Evolutionary conservation across 768 basidiomycete genomes (phyloP).

Genomic region (Tylopilus sp.): DNA sequence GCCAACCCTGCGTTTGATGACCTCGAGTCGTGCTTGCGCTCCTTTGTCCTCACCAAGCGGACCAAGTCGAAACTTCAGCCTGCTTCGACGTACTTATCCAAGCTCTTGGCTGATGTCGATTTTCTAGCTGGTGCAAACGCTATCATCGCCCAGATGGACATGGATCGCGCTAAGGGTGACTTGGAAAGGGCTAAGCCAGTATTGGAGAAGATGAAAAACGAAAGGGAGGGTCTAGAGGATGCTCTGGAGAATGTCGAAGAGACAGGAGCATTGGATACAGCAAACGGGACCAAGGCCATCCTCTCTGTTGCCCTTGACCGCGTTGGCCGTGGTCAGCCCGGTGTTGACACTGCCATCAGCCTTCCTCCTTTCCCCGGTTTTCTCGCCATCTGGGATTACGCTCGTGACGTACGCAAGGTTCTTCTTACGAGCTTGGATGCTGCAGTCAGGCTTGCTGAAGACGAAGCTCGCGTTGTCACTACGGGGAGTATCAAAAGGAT

Average conservation of each 20-base stretch:
- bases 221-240: conserved; percentile 73
- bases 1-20: conserved; percentile 75
- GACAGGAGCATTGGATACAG: conserved; percentile 51
- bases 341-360: conserved; percentile 44
- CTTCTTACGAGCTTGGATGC: conserved; percentile 81
- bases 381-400: conserved; percentile 82
- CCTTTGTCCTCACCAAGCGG: conserved; percentile 94
- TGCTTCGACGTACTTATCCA: conserved; percentile 84
- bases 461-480: conserved; percentile 74
- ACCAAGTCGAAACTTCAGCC: conserved; percentile 96
- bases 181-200: conserved; percentile 71
- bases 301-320: conserved; percentile 70
- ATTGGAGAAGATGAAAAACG: conserved; percentile 81
- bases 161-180: conserved; percentile 66
- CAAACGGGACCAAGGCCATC: conserved; percentile 50
- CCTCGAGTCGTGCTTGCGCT: conserved; percentile 85
- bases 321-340: conserved; percentile 73
- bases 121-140: conserved; percentile 83
- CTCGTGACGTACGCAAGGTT: conserved; percentile 68
- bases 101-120: conserved; percentile 88
- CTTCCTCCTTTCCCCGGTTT: conserved; percentile 86
- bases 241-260: conserved; percentile 81
- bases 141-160: conserved; percentile 78
- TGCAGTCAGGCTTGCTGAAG: conserved; percentile 75
- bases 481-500: conserved; percentile 63